A percentile compares a stretch with the other conserved stretches of the same genome.
Evolutionary conservation across 805 yeast genomes (phyloP).

Genomic region (Ogataea sp.): DNA sequence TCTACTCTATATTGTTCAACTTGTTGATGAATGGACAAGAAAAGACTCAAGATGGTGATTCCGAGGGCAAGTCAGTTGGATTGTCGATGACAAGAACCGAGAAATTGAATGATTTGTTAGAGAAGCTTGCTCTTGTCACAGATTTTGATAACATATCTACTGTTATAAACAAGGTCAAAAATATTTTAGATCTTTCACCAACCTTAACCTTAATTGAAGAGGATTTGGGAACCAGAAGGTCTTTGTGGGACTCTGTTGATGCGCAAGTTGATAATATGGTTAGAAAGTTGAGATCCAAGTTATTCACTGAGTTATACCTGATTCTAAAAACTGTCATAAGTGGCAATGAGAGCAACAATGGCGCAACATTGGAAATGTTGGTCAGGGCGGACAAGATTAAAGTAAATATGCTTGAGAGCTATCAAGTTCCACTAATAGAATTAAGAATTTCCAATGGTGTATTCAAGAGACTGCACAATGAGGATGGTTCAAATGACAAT

Average conservation of each 20-base stretch:
- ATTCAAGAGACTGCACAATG: conserved; percentile 53
- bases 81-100: conserved; percentile 58
- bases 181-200: conserved; percentile 4
- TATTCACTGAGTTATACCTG: conserved; percentile 34
- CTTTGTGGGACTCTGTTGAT: conserved; percentile 38
- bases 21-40: conserved; percentile 34
- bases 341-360: conserved; percentile 11
- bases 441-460: conserved; percentile 54
- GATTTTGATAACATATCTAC: conserved; percentile 53
- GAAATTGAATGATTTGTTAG: conserved; percentile 47
- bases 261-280: conserved; percentile 32
- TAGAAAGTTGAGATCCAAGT: conserved; percentile 27
- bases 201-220: conserved; percentile 5
- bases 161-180: conserved; percentile 5
- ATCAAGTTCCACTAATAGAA: conserved; percentile 57
- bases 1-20: conserved; percentile 55
- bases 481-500: conserved; percentile 63
- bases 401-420: conserved; percentile 58
- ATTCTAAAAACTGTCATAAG: conserved; percentile 31
- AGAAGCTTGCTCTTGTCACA: conserved; percentile 59
- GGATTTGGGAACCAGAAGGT: conserved; percentile 37
- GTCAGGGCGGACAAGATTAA: conserved; percentile 61
- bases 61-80: conserved; percentile 1
- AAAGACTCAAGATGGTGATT: not conserved
- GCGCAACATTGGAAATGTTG: conserved; percentile 41